These are phyloP conservation scores for Pichia sp. DNA, from an alignment of 1,139 yeast genomes.

Conservation along the genomic window DNA sequence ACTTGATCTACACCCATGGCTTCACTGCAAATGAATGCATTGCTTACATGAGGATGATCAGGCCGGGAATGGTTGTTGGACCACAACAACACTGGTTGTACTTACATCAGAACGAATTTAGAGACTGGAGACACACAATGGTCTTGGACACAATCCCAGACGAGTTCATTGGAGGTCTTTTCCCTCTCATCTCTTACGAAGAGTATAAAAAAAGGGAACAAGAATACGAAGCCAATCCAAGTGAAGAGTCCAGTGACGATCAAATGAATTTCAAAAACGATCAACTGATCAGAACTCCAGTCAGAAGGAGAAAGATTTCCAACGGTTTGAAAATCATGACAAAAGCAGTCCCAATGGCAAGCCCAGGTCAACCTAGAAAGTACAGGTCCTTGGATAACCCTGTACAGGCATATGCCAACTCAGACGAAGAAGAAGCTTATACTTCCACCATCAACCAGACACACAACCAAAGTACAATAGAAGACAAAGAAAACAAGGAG, in stretches of 20 bases:
- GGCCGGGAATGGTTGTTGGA: constrained; percentile 99
- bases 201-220: constrained; percentile 45
- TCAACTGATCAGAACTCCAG: constrained; percentile 59
- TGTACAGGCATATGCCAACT: constrained; percentile 28
- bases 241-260: constrained; percentile 30
- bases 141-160: constrained; percentile 69
- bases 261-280: constrained; percentile 22
- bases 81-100: constrained; percentile 99
- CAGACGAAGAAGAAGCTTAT: constrained; percentile 34
- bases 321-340: constrained; percentile 60
- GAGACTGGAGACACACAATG: constrained; percentile 96
- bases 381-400: constrained; percentile 28
- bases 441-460: constrained; percentile 25
- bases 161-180: constrained; percentile 69
- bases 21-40: constrained; percentile 96
- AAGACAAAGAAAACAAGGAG: constrained; percentile 19
- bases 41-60: constrained; percentile 89
- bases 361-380: constrained; percentile 97
- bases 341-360: constrained; percentile 80
- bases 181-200: constrained; percentile 61
- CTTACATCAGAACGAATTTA: constrained; percentile 88
- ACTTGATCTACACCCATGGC: constrained; percentile 90
- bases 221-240: constrained; percentile 31
- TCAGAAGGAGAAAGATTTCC: constrained; percentile 65
- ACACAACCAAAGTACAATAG: constrained; percentile 22